phyloP scores from a whole-genome alignment of 2,329 filamentous ascomycete genomes.

The Colletotrichum melonis region DNA sequence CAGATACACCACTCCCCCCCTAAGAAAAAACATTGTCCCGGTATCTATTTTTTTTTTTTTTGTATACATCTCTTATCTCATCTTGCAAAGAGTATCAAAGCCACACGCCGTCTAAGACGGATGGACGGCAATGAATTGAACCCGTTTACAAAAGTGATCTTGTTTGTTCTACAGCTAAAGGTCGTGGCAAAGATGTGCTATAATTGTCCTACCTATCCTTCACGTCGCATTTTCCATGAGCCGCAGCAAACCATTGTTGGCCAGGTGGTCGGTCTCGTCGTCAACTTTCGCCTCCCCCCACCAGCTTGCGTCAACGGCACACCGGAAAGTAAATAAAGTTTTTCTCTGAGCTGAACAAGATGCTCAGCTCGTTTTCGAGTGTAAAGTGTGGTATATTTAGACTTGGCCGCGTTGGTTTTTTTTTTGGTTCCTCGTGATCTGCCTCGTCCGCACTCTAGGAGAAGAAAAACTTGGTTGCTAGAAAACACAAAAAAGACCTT shows the following conservation, averaged over 20 bases:
- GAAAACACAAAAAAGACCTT: neutral
- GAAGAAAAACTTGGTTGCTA: neutral
- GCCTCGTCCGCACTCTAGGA: constrained; percentile 1
- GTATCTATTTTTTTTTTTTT: no score
- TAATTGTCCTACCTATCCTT: no score
- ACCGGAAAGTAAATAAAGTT: neutral
- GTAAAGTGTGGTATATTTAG: constrained; percentile 27
- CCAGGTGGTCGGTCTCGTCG: neutral
- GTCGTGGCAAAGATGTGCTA: no score
- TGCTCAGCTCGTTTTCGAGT: neutral
- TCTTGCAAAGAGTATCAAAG: neutral
- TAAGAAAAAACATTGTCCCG: no score
- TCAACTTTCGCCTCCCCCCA: neutral
- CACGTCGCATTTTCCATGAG: neutral
- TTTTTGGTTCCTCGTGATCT: constrained; percentile 18
- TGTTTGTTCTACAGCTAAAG: neutral
- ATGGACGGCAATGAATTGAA: neutral
- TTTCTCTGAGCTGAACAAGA: neutral
- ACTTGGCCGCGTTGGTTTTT: neutral
- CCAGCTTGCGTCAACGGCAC: no score
- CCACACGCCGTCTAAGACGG: neutral
- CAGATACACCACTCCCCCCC: neutral
- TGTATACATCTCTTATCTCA: no score
- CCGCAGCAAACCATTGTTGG: neutral
- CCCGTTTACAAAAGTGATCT: neutral